These are phyloP conservation scores for Tillandsia fasciculata DNA, from an alignment of 176 grass and related monocot genomes.

Conservation along the genomic window DNA sequence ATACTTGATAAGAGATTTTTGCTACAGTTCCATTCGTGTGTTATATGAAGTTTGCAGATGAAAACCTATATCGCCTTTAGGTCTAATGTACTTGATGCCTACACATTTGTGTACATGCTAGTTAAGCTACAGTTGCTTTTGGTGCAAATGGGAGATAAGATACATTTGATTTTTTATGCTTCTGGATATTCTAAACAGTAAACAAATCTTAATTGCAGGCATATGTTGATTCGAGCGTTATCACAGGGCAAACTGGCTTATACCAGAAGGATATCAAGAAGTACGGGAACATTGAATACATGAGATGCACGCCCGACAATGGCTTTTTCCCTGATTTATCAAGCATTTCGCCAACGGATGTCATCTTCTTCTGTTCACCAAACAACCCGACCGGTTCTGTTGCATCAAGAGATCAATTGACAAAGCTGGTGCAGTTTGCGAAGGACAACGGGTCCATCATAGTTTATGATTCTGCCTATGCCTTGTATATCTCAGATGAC, in stretches of 20 bases:
- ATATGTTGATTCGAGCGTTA: conserved; percentile 95
- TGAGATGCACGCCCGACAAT: conserved; percentile 90
- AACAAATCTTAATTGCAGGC: conserved; percentile 27
- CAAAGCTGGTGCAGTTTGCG: conserved; percentile 64
- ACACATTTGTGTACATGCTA: not conserved
- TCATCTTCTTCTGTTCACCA: conserved; percentile 96
- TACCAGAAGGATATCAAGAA: conserved; percentile 78
- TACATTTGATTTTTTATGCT: not conserved
- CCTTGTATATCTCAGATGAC: conserved; percentile 88
- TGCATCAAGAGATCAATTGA: conserved; percentile 71
- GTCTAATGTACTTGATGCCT: not conserved
- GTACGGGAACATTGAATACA: conserved; percentile 76
- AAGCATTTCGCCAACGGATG: conserved; percentile 46
- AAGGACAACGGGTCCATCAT: conserved; percentile 87
- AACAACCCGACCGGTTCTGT: conserved; percentile 88
- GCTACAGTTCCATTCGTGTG: not conserved
- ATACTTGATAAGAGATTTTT: not conserved
- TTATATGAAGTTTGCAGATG: not conserved
- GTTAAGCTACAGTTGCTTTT: not conserved
- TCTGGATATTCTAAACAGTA: not conserved
- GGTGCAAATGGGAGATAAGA: not conserved
- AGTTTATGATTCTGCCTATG: conserved; percentile 97
- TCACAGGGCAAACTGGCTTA: conserved; percentile 68
- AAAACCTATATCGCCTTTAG: conserved; percentile 10
- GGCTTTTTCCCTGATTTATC: conserved; percentile 90